Evolutionary conservation across 352 stramenopile species (phyloP), one percentile per base, ranked within the genome.

Genomic region (Phytophthora foliorum): DNA sequence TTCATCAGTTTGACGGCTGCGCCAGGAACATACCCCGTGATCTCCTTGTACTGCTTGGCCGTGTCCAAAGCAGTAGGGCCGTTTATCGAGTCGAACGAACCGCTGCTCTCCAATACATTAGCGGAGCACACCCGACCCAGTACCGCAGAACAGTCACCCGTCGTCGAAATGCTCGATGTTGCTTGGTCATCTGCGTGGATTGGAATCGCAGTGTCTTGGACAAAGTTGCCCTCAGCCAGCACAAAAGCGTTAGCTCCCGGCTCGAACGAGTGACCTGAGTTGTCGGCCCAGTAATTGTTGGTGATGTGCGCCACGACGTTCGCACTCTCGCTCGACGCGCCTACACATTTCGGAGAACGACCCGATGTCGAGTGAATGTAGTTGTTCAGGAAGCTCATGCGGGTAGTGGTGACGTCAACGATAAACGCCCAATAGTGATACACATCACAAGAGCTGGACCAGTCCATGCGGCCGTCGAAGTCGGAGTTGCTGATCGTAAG

Each of bases 401-500:
- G 59, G 8, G 57, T 74, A 2, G 53, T 56, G 5, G 39, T 51
- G 21, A 65, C 64, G 46, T 76, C 64, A n/a, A 81, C 16, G 17
- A 76, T 58, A 46, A 76, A 76, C 6, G 24, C 49, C 72, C 76
- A 88, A 65, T 88, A 85, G 67, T 88, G 79, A 31, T 58, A 74
- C 14, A 74, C 76, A 27, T 88, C 76, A 50, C 79, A 87, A 4
- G 79, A 74, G 4, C 62, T 64, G 24, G 75, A 84, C 50, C 58
- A 85, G 14, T 61, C 44, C 1, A 71, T 85, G 13, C 57, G 53
- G 9, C 79, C 79, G 52, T 87, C 76, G 56, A 85, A 85, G 17
- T 85, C 74, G 50, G 63, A 80, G 66, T 83, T 84, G 29, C 67
- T 83, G 62, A 88, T 77, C 2, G 79, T 88, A n/a, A 85, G 25